phyloP scores from a whole-genome alignment of 2,329 filamentous ascomycete genomes.

The Canariomyces notabilis region DNA sequence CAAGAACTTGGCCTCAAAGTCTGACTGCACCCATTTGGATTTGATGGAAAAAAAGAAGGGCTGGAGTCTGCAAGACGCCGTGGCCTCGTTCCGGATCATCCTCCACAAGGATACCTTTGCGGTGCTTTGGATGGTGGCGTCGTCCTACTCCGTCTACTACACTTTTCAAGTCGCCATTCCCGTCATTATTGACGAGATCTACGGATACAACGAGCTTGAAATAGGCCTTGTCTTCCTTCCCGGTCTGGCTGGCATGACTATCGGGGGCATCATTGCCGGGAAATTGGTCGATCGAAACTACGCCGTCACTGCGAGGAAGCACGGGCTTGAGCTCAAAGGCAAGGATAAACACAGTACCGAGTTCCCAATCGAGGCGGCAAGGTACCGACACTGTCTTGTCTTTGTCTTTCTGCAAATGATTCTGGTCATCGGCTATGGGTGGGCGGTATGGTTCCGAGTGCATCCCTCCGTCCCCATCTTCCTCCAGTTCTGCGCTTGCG shows the following conservation, averaged over 20 bases:
- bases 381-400: constrained; percentile 46
- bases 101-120: constrained; percentile 49
- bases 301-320: constrained; percentile 51
- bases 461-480: constrained; percentile 48
- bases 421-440: constrained; percentile 48
- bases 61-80: constrained; percentile 44
- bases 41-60: constrained; percentile 24
- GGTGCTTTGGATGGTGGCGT: constrained; percentile 34
- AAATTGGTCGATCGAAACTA: constrained; percentile 59
- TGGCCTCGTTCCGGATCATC: constrained; percentile 46
- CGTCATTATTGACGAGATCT: constrained; percentile 43
- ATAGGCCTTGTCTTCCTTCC: constrained; percentile 15
- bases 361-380: constrained; percentile 46
- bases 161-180: constrained; percentile 47
- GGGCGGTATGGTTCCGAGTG: constrained; percentile 44
- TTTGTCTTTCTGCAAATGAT: constrained; percentile 47
- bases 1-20: too few relatives aligned
- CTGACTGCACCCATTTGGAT: too few relatives aligned
- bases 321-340: constrained; percentile 31
- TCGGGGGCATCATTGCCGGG: constrained; percentile 42
- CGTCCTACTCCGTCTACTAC: constrained; percentile 47
- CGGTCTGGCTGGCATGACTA: constrained; percentile 11
- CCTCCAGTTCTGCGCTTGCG: constrained; percentile 49
- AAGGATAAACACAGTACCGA: constrained; percentile 35
- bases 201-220: constrained; percentile 37